phyloP scores from a whole-genome alignment of 2,329 filamentous ascomycete species.

The Pseudogymnoascus sp. region DNA sequence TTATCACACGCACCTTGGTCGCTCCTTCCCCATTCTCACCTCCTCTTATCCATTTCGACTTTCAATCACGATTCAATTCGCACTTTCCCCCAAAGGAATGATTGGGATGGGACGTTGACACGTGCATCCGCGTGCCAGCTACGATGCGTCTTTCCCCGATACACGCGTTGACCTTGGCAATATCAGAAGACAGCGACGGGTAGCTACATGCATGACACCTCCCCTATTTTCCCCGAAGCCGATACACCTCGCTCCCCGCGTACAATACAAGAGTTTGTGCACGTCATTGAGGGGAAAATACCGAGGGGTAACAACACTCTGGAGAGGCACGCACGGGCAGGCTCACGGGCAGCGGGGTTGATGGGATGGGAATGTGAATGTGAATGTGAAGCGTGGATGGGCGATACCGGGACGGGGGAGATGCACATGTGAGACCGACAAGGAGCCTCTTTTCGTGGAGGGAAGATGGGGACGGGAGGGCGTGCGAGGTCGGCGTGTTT shows the following conservation, averaged over 20 bases:
- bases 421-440: background rate
- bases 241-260: background rate
- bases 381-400: background rate
- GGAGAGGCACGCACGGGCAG: background rate
- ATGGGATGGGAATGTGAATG: background rate
- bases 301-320: background rate
- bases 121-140: background rate
- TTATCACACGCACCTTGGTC: background rate
- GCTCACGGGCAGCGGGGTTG: background rate
- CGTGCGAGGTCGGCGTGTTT: slow-evolving; percentile 2
- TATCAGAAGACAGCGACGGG: background rate
- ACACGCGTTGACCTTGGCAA: background rate
- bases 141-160: background rate
- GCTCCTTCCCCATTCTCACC: background rate
- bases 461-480: background rate
- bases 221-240: background rate
- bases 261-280: background rate
- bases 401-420: background rate
- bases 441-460: background rate
- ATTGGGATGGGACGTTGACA: background rate
- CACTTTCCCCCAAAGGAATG: background rate
- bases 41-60: too few species aligned
- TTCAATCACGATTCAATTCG: background rate
- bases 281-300: background rate
- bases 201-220: background rate